Conservation (phyloP, 2,329 filamentous ascomycete genomes). For the Chaetomium sp. region DNA sequence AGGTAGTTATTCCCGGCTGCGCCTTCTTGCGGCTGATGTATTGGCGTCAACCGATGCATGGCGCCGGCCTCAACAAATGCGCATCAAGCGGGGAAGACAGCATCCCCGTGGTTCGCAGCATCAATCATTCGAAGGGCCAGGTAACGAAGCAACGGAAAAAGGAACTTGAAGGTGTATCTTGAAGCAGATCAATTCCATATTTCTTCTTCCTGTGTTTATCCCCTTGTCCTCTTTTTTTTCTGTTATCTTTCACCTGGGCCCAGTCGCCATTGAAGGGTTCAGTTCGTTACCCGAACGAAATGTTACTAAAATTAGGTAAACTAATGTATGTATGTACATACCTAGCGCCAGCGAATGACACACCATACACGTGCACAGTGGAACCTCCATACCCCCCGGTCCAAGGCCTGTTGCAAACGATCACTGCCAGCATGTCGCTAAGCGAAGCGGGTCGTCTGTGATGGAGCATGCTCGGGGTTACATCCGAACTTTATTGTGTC, state of each 20-base stretch:
- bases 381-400: background rate
- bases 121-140: background rate
- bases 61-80: background rate
- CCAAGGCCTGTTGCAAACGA: background rate
- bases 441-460: background rate
- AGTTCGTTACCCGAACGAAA: too few relatives aligned
- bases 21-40: constrained; percentile 18
- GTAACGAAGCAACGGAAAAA: background rate
- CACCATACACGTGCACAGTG: too few relatives aligned
- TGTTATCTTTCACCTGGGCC: too few relatives aligned
- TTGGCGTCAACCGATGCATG: constrained; percentile 8
- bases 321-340: too few relatives aligned
- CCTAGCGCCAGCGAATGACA: background rate
- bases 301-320: background rate
- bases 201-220: background rate
- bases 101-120: background rate
- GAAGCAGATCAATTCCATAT: background rate
- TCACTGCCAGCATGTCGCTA: background rate
- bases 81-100: background rate
- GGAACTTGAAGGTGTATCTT: background rate
- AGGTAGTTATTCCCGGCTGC: background rate
- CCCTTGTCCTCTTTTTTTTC: background rate
- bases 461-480: background rate
- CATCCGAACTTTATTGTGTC: background rate
- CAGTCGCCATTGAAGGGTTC: background rate